phyloP scores from a whole-genome alignment of 1,139 yeast species.

The Blastobotrys aristatus region DNA sequence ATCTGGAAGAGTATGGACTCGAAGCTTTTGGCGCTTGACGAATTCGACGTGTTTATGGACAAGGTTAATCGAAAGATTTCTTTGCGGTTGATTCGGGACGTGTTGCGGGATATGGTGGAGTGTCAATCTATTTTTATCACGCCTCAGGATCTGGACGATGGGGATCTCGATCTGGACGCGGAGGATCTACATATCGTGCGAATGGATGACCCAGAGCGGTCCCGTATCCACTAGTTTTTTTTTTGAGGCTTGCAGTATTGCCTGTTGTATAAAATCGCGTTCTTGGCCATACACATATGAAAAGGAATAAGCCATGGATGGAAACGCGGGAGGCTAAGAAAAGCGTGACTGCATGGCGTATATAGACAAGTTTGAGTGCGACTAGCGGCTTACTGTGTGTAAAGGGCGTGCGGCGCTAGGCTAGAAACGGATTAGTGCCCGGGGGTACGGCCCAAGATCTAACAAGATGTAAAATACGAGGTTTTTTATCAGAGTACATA shows the following conservation, averaged over 20 bases:
- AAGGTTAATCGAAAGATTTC: conserved; percentile 82
- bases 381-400: neutral
- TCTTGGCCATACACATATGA: too few species aligned
- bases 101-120: conserved; percentile 53
- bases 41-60: conserved; percentile 98
- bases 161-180: conserved; percentile 59
- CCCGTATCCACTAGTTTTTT: neutral
- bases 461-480: neutral
- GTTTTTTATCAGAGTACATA: too few species aligned
- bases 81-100: conserved; percentile 64
- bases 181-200: conserved; percentile 65
- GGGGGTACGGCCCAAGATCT: too few species aligned
- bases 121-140: conserved; percentile 91
- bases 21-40: conserved; percentile 84
- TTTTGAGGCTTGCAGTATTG: too few species aligned
- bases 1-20: conserved; percentile 94
- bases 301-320: too few species aligned
- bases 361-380: neutral
- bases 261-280: too few species aligned
- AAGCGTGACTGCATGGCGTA: neutral
- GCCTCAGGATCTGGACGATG: conserved; percentile 75
- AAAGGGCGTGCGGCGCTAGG: too few species aligned
- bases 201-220: conserved; percentile 50
- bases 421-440: too few species aligned
- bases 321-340: too few species aligned